These are phyloP conservation scores for Rhododendron ferrugineum DNA, from an alignment of 148 eudicot species.

Conservation along the genomic window DNA sequence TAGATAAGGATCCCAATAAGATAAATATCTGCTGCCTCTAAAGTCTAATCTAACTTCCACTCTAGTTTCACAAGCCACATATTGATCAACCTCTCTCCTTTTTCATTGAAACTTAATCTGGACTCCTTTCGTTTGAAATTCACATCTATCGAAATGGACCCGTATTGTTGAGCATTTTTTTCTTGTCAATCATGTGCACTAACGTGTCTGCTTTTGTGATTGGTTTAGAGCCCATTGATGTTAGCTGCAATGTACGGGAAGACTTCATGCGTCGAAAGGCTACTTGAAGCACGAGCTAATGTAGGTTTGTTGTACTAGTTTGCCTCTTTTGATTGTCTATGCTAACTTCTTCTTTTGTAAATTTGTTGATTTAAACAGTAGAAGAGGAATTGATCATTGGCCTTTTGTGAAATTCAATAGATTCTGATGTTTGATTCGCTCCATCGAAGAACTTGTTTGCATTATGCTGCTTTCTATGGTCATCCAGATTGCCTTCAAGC, in stretches of 20 bases:
- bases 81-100: neutral
- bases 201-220: neutral
- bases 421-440: constrained; percentile 27
- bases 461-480: constrained; percentile 30
- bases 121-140: neutral
- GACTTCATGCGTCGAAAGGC: constrained; percentile 26
- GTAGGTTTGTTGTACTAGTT: constrained; percentile 7
- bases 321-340: neutral
- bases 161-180: neutral
- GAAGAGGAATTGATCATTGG: constrained; percentile 2
- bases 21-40: neutral
- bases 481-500: constrained; percentile 28
- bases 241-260: constrained; percentile 31
- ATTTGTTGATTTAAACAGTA: neutral
- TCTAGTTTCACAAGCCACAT: neutral
- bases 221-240: constrained; percentile 27
- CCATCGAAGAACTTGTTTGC: constrained; percentile 29
- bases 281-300: constrained; percentile 30
- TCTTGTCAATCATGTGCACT: neutral
- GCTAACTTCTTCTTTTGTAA: neutral
- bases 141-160: neutral
- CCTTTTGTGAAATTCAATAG: constrained; percentile 14
- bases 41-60: neutral
- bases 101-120: neutral
- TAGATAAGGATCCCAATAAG: neutral